Evolutionary conservation across 352 stramenopile genomes (phyloP).

Genomic region (Phytophthora hibernalis): DNA sequence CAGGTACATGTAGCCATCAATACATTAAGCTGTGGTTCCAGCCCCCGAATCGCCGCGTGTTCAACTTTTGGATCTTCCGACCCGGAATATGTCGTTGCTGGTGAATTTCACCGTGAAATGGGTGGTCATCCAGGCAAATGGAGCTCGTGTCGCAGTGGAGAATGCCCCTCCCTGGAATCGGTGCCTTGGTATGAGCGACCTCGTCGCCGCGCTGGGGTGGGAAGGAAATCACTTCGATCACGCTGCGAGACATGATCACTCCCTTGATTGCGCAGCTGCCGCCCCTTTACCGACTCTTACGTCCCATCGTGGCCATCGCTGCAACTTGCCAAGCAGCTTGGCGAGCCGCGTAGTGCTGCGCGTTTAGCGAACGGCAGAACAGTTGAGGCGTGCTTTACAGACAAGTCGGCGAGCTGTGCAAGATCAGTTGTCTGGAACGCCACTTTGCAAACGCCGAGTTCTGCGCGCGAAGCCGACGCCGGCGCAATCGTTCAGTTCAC

Average conservation of each 20-base stretch:
- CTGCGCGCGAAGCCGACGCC: background rate
- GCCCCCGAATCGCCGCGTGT: too few species aligned
- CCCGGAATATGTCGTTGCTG: too few species aligned
- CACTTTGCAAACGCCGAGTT: background rate
- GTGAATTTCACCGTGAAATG: too few species aligned
- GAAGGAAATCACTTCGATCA: background rate
- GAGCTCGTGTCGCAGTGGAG: constrained; percentile 6
- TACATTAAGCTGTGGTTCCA: too few species aligned
- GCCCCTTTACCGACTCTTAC: constrained; percentile 19
- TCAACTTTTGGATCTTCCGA: too few species aligned
- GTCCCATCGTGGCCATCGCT: background rate
- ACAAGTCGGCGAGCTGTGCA: background rate
- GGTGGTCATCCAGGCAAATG: constrained; percentile 3
- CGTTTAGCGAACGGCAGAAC: constrained; percentile 9
- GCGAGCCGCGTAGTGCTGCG: constrained; percentile 5
- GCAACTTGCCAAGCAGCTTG: constrained; percentile 7
- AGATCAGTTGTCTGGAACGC: background rate
- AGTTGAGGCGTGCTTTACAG: constrained; percentile 8
- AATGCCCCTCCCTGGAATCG: constrained; percentile 6
- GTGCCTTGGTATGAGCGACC: background rate
- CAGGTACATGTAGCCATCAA: too few species aligned
- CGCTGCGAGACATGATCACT: constrained; percentile 18
- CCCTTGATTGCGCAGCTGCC: constrained; percentile 23
- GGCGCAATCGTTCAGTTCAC: constrained; percentile 6
- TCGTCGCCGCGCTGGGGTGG: background rate